Evolutionary conservation across 352 stramenopile species (phyloP).

Genomic region (Blastocystis hominis): DNA sequence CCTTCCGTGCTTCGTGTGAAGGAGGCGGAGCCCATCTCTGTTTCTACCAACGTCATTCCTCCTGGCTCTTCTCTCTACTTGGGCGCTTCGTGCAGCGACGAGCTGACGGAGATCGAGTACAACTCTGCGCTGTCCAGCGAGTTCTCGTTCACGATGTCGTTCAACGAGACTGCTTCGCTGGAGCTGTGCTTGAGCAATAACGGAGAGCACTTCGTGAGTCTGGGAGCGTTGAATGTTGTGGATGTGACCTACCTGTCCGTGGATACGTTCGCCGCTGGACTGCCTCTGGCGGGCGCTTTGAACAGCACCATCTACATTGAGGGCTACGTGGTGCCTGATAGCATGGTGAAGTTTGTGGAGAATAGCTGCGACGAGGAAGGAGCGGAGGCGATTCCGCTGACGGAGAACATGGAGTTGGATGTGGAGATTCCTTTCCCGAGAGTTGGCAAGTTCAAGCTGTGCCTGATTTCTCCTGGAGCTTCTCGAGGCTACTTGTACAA

Average conservation of each 20-base stretch:
- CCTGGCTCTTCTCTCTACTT: background rate
- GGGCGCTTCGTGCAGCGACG: background rate
- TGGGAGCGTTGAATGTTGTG: background rate
- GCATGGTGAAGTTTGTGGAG: constrained; percentile 15
- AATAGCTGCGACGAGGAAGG: constrained; percentile 11
- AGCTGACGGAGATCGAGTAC: background rate
- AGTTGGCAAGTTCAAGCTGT: constrained; percentile 9
- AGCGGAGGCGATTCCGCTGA: background rate
- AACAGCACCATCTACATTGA: background rate
- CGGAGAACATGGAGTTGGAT: background rate
- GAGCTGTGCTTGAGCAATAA: background rate
- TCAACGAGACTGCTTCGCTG: background rate
- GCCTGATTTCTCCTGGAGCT: constrained; percentile 13
- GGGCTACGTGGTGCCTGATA: background rate
- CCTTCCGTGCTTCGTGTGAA: background rate
- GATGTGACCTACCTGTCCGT: background rate
- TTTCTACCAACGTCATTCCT: background rate
- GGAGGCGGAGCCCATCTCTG: background rate
- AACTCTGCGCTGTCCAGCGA: background rate
- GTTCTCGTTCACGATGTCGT: background rate
- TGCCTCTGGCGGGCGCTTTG: background rate
- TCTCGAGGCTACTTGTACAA: constrained; percentile 6
- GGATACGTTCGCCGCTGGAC: background rate
- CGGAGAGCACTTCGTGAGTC: background rate
- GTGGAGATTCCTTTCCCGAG: constrained; percentile 8